Base-by-base conservation (phyloP, 148 eudicot genomes). In the Nyssa sinensis region DNA sequence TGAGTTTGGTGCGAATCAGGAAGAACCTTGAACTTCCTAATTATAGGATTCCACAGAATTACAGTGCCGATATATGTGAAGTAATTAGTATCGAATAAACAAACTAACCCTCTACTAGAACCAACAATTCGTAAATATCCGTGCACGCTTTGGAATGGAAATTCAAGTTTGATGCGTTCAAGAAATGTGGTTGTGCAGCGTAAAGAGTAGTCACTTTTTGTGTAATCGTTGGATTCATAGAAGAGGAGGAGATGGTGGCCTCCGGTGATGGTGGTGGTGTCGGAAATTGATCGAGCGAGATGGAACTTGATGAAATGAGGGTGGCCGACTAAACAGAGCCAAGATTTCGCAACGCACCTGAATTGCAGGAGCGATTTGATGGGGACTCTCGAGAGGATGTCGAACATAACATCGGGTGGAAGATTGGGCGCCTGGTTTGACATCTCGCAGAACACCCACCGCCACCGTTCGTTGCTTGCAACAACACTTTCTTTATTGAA, bases 71-170 rank as follows among this genome's bases (percentile, higher is more conserved):
- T 17, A 53, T 23, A 62, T 0, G 62, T 59, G 29, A 33, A 71
- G 27, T 75, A 78, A 62, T 72, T 75, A 0, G 77, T 82, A 62
- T 82, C 82, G 27, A 78, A 74, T 34, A 78, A 78, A 32, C 85
- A 78, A 3, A 82, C 44, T 23, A 78, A 62, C 25, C 85, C 85
- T 13, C 67, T 62, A 58, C 31, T 51, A 0, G 85, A 78, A 44
- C 85, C 85, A 11, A 75, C 85, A 8, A 82, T 53, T 73, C 79
- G 34, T 19, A 82, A 19, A 24, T 65, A 82, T 21, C 81, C 85
- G 25, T 78, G 34, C 6, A 60, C 24, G 16, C 76, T 70, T 27
- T 70, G 70, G 75, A 74, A 74, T 10, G 85, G 85, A 27, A 71
- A 49, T 58, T 66, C 69, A 70, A 78, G 60, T 24, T 44, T 60